phyloP scores from a whole-genome alignment of 495 filamentous ascomycete genomes.

The Choiromyces venosus region DNA sequence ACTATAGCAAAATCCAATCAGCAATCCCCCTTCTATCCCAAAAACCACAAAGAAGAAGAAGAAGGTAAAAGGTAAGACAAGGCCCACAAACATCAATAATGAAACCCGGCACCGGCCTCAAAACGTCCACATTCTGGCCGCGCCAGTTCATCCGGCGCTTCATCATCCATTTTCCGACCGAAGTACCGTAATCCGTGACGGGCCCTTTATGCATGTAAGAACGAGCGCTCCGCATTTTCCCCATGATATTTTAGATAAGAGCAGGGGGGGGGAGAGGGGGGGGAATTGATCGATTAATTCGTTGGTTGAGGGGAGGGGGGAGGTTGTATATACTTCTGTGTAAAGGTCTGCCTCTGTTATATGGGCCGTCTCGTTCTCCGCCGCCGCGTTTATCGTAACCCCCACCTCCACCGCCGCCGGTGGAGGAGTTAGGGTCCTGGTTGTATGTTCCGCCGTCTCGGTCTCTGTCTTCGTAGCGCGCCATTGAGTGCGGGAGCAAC shows the following conservation, averaged over 20 bases:
- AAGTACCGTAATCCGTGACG: slow-evolving; percentile 93
- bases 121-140: slow-evolving; percentile 60
- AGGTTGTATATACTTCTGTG: slow-evolving; percentile 31
- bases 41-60: too few relatives aligned
- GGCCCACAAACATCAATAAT: slow-evolving; percentile 72
- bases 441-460: slow-evolving; percentile 34
- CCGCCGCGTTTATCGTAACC: slow-evolving; percentile 47
- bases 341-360: slow-evolving; percentile 35
- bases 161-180: slow-evolving; percentile 88
- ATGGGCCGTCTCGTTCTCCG: slow-evolving; percentile 48
- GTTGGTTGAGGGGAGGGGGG: neutral
- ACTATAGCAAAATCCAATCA: slow-evolving; percentile 51
- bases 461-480: slow-evolving; percentile 43
- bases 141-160: slow-evolving; percentile 71
- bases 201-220: slow-evolving; percentile 54
- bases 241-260: neutral
- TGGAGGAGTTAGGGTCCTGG: slow-evolving; percentile 17
- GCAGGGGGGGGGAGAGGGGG: neutral
- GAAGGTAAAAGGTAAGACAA: neutral
- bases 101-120: slow-evolving; percentile 79
- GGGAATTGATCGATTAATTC: neutral
- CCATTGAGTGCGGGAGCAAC: slow-evolving; percentile 13
- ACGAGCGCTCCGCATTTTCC: neutral
- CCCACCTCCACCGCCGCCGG: slow-evolving; percentile 21
- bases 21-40: slow-evolving; percentile 5